A percentile compares a stretch with the other conserved stretches of the same genome.
Evolutionary conservation across 2,329 filamentous ascomycete species (phyloP).

Genomic region (Clonostachys solani): DNA sequence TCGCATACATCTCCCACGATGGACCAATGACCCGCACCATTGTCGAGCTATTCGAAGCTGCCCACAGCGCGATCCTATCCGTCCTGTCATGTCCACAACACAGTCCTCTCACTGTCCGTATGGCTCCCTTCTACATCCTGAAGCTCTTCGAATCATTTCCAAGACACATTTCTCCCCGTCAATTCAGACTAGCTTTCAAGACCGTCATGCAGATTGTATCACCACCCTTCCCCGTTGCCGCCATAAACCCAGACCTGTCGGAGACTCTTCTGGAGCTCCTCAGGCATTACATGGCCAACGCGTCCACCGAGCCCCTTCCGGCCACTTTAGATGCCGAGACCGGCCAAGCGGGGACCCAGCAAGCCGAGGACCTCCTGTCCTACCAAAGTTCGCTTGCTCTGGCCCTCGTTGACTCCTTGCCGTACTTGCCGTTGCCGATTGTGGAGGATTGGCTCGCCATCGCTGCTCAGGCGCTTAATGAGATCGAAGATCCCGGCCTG

Average conservation of each 20-base stretch:
- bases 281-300: conserved; percentile 52
- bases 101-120: conserved; percentile 61
- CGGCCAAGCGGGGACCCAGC: conserved; percentile 15
- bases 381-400: conserved; percentile 76
- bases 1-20: conserved; percentile 61
- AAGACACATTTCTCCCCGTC: conserved; percentile 69
- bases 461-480: conserved; percentile 62
- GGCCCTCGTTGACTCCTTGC: conserved; percentile 74
- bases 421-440: conserved; percentile 63
- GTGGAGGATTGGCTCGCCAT: conserved; percentile 79
- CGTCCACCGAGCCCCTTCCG: conserved; percentile 36
- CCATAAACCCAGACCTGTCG: conserved; percentile 70
- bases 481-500: conserved; percentile 57
- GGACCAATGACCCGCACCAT: conserved; percentile 38
- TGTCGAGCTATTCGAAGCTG: conserved; percentile 74
- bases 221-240: conserved; percentile 72
- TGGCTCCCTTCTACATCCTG: conserved; percentile 81
- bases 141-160: conserved; percentile 79
- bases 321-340: conserved; percentile 30
- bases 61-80: conserved; percentile 77
- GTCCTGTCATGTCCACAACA: conserved; percentile 79
- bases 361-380: conserved; percentile 44
- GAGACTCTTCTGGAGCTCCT: conserved; percentile 78
- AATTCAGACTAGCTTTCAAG: conserved; percentile 86
- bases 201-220: conserved; percentile 78